Evolutionary conservation across 192 early-diverging fungal species (phyloP).

Genomic region (Anaeromyces robustus): DNA sequence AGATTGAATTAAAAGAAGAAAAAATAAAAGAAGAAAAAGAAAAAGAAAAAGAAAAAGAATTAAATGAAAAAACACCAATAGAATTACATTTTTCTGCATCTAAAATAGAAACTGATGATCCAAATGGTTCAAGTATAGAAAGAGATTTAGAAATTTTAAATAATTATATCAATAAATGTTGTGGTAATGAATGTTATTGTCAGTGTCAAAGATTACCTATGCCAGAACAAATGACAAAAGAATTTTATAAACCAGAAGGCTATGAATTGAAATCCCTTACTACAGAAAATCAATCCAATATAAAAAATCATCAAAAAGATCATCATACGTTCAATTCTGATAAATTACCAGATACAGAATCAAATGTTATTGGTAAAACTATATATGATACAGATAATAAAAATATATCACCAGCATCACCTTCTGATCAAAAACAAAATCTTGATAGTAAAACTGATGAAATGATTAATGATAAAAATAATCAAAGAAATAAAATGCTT

Average conservation of each 20-base stretch:
- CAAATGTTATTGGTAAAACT: too few species aligned
- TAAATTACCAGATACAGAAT: too few species aligned
- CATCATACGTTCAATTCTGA: too few species aligned
- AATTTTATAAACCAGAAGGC: background rate
- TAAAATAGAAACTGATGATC: background rate
- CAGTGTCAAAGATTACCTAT: background rate
- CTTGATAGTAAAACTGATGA: too few species aligned
- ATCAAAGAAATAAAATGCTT: background rate
- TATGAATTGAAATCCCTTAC: background rate
- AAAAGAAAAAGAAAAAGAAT: background rate
- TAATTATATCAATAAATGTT: background rate
- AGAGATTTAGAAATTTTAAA: background rate
- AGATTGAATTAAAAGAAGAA: background rate
- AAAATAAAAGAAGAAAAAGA: background rate
- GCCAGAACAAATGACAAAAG: background rate
- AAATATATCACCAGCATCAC: too few species aligned
- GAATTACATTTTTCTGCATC: background rate
- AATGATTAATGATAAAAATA: too few species aligned
- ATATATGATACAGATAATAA: too few species aligned
- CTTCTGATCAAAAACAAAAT: too few species aligned
- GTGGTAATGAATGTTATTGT: background rate
- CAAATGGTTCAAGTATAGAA: background rate
- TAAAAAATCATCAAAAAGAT: too few species aligned
- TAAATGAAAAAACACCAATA: too few species aligned
- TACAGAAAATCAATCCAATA: background rate